These are phyloP conservation scores for Castanea mollissima DNA, from an alignment of 306 rosid genomes.

Conservation along the genomic window DNA sequence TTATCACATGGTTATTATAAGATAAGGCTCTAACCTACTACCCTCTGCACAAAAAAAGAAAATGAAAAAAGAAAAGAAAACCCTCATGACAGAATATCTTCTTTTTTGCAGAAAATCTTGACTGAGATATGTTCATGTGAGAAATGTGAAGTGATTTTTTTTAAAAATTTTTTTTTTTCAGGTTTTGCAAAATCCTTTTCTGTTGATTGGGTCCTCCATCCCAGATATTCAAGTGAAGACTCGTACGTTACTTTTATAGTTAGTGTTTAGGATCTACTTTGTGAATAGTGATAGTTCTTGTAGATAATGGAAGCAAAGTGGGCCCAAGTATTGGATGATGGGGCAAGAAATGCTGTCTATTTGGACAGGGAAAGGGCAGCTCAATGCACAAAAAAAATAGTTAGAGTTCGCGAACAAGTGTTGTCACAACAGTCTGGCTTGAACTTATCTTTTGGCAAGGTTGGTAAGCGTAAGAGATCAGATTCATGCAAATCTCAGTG, in stretches of 20 bases:
- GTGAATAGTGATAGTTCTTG: conserved; percentile 52
- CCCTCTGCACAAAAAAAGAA: too few relatives aligned
- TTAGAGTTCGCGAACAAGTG: conserved; percentile 34
- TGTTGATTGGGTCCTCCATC: background rate
- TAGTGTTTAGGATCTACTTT: conserved; percentile 45
- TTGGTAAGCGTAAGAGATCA: conserved; percentile 50
- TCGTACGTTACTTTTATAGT: conserved; percentile 27
- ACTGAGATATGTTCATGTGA: background rate
- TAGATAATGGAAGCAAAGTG: conserved; percentile 58
- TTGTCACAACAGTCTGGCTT: conserved; percentile 28
- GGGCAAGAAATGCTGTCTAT: conserved; percentile 23
- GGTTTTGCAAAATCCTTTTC: background rate
- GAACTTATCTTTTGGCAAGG: conserved; percentile 18
- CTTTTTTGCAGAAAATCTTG: background rate
- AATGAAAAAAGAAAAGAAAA: too few relatives aligned
- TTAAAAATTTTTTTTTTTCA: background rate
- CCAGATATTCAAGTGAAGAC: conserved; percentile 10
- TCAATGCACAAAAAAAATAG: conserved; percentile 30
- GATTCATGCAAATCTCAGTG: conserved; percentile 26
- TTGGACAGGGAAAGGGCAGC: conserved; percentile 57
- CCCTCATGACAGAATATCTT: background rate
- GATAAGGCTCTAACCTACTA: too few relatives aligned
- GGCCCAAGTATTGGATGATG: conserved; percentile 60
- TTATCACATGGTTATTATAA: too few relatives aligned
- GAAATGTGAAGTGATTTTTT: background rate